Conservation (phyloP, 2,329 filamentous ascomycete species). For the Setomelanomma holmii region DNA sequence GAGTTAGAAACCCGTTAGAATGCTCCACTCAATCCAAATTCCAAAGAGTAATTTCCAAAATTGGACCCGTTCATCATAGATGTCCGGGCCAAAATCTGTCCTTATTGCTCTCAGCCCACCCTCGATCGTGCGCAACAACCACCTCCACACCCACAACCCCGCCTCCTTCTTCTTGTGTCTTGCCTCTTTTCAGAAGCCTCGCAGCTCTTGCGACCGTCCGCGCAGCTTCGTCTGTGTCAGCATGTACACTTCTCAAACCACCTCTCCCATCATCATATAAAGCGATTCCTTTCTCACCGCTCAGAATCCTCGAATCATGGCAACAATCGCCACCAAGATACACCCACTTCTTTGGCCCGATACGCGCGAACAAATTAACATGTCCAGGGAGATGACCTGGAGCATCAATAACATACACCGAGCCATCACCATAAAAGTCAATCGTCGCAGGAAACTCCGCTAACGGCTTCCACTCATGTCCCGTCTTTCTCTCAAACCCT, state of each 20-base stretch:
- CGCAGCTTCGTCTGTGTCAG: conserved; percentile 55
- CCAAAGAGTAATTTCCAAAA: too few relatives aligned
- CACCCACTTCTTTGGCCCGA: conserved; percentile 51
- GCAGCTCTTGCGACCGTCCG: conserved; percentile 53
- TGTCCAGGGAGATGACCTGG: conserved; percentile 62
- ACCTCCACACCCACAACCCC: conserved; percentile 51
- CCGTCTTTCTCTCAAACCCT: conserved; percentile 17
- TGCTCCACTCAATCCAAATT: too few relatives aligned
- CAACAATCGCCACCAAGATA: conserved; percentile 63
- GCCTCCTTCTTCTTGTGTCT: conserved; percentile 25
- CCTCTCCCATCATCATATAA: conserved; percentile 57
- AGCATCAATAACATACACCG: conserved; percentile 56
- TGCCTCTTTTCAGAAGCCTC: conserved; percentile 38
- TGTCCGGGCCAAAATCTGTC: conserved; percentile 36
- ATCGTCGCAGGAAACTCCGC: conserved; percentile 54
- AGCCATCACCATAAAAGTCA: conserved; percentile 58
- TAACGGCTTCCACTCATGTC: conserved; percentile 52
- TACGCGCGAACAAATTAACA: conserved; percentile 57
- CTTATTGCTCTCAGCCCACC: conserved; percentile 54
- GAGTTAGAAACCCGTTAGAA: too few relatives aligned
- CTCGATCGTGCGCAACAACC: conserved; percentile 59
- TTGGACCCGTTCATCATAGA: conserved; percentile 9
- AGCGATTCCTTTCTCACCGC: conserved; percentile 60
- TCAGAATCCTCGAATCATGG: conserved; percentile 60
- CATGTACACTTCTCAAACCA: conserved; percentile 58